phyloP scores from a whole-genome alignment of 202 grass and related monocot species.

The Carex arenaria region DNA sequence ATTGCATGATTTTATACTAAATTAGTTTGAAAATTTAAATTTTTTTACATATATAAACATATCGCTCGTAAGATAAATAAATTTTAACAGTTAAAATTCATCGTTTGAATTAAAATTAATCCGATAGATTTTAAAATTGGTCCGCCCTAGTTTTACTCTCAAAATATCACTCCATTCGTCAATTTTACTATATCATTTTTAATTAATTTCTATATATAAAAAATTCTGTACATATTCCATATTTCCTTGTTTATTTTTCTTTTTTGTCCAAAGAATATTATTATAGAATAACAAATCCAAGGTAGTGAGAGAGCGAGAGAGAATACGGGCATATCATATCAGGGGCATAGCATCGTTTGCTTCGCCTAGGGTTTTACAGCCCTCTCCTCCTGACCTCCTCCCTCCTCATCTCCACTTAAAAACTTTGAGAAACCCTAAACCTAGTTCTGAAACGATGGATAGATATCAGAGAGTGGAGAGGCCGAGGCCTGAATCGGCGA shows the following conservation, averaged over 20 bases:
- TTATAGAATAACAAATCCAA: background rate
- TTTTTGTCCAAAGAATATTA: background rate
- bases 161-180: too few relatives aligned
- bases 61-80: too few relatives aligned
- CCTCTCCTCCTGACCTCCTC: background rate
- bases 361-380: conserved; percentile 76
- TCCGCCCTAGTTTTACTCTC: too few relatives aligned
- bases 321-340: background rate
- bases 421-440: conserved; percentile 19
- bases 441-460: conserved; percentile 46
- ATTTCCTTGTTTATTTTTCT: background rate
- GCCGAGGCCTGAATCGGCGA: conserved; percentile 67
- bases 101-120: too few relatives aligned
- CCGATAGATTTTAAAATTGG: too few relatives aligned
- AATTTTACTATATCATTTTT: too few relatives aligned
- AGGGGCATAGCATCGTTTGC: conserved; percentile 23
- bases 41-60: too few relatives aligned
- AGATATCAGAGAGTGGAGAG: conserved; percentile 90
- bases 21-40: too few relatives aligned
- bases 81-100: too few relatives aligned
- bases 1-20: too few relatives aligned
- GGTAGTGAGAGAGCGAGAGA: background rate
- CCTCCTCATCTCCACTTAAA: conserved; percentile 9
- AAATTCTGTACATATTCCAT: background rate
- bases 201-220: too few relatives aligned